Percentiles rank a stretch among this genome's conserved stretches.
Conservation (phyloP, 805 yeast genomes). For the Candida qinlingensis region DNA sequence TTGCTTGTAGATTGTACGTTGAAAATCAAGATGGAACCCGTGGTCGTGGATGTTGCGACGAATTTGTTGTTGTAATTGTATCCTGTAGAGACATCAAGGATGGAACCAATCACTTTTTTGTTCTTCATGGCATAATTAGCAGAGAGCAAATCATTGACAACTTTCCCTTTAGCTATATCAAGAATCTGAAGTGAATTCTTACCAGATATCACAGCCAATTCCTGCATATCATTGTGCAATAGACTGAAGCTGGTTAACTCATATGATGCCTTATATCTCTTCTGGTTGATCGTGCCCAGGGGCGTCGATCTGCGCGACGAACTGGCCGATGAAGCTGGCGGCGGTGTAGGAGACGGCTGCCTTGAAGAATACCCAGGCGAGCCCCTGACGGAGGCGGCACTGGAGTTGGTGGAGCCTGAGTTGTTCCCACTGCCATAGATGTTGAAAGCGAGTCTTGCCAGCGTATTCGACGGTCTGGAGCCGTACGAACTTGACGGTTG, state of each 20-base stretch:
- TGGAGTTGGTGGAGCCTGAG: conserved; percentile 9
- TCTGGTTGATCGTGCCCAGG: conserved; percentile 7
- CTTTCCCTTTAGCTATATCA: conserved; percentile 28
- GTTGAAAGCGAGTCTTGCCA: conserved; percentile 55
- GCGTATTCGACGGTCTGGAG: conserved; percentile 23
- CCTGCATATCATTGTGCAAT: conserved; percentile 16
- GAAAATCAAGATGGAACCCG: conserved; percentile 40
- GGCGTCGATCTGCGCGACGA: neutral
- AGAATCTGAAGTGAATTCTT: conserved; percentile 36
- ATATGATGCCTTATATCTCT: conserved; percentile 26
- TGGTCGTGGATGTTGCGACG: conserved; percentile 40
- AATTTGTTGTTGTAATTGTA: conserved; percentile 32
- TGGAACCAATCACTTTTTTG: conserved; percentile 33
- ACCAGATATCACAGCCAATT: conserved; percentile 35
- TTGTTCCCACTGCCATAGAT: conserved; percentile 36
- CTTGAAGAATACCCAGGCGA: conserved; percentile 5
- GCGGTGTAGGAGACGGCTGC: conserved; percentile 1
- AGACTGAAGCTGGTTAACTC: conserved; percentile 26
- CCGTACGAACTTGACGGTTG: conserved; percentile 7
- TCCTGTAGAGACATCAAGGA: conserved; percentile 41
- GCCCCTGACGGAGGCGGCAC: conserved; percentile 9
- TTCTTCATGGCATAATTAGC: conserved; percentile 25
- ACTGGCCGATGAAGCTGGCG: neutral
- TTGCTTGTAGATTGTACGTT: conserved; percentile 24
- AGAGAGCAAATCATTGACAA: conserved; percentile 32